Conservation (phyloP, 768 basidiomycete genomes). For the Clathrus columnatus region DNA sequence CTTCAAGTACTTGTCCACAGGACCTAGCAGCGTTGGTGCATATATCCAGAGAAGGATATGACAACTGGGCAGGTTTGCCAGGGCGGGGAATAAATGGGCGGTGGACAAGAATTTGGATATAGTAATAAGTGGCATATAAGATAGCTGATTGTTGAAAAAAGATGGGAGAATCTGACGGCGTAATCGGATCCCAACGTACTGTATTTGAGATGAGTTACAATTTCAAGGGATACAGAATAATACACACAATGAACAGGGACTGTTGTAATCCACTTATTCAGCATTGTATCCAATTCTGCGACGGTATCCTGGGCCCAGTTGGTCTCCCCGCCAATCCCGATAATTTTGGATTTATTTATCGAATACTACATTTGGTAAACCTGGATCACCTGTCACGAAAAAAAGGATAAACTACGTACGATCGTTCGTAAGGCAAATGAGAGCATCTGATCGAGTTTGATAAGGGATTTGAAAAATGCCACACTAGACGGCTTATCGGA, state of each 20-base stretch:
- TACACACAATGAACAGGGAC: slow-evolving; percentile 51
- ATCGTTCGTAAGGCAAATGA: slow-evolving; percentile 53
- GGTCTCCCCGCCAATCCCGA: slow-evolving; percentile 40
- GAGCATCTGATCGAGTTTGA: slow-evolving; percentile 53
- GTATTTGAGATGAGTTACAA: background rate
- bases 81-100: slow-evolving; percentile 35
- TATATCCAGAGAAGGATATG: slow-evolving; percentile 64
- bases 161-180: slow-evolving; percentile 23
- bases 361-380: slow-evolving; percentile 44
- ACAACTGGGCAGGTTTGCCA: slow-evolving; percentile 36
- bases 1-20: slow-evolving; percentile 61
- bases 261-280: slow-evolving; percentile 64
- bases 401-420: slow-evolving; percentile 25
- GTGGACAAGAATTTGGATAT: slow-evolving; percentile 33
- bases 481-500: slow-evolving; percentile 44
- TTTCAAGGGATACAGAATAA: background rate
- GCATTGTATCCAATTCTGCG: slow-evolving; percentile 58
- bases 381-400: background rate
- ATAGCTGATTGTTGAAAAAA: slow-evolving; percentile 29
- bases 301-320: slow-evolving; percentile 57
- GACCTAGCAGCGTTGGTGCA: slow-evolving; percentile 79
- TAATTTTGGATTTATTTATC: slow-evolving; percentile 52
- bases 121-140: slow-evolving; percentile 31
- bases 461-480: slow-evolving; percentile 45
- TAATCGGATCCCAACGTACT: slow-evolving; percentile 37